Conservation (phyloP, 2,329 filamentous ascomycete species). For the Aspergillus viridinutans region DNA sequence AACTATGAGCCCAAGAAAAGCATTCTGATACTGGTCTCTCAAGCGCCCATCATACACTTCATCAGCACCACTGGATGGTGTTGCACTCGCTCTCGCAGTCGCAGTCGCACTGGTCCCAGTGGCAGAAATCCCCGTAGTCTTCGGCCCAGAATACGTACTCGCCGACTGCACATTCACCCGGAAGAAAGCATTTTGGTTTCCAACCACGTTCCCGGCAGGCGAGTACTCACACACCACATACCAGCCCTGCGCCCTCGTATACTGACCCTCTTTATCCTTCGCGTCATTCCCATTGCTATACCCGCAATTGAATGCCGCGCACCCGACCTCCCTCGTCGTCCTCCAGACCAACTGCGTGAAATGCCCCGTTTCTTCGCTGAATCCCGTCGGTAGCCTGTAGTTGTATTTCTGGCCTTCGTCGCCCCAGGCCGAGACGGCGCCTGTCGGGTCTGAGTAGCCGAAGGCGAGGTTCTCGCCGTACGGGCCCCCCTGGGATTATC, state of each 20-base stretch:
- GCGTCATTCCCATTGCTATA: conserved; percentile 15
- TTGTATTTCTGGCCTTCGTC: conserved; percentile 57
- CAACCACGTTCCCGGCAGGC: conserved; percentile 60
- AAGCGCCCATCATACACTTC: conserved; percentile 1
- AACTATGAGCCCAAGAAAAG: neutral
- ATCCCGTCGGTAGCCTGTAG: conserved; percentile 53
- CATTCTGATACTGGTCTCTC: neutral
- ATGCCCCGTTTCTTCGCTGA: conserved; percentile 60
- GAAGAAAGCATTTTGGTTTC: conserved; percentile 26
- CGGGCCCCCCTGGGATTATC: conserved; percentile 47
- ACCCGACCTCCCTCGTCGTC: conserved; percentile 58
- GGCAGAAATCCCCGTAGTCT: neutral
- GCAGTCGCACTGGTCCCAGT: neutral
- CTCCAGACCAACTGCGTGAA: conserved; percentile 73
- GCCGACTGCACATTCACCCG: conserved; percentile 26
- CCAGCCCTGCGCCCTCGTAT: conserved; percentile 48
- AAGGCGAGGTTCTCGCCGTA: conserved; percentile 72
- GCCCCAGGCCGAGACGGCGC: conserved; percentile 64
- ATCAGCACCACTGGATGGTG: neutral
- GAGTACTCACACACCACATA: conserved; percentile 68
- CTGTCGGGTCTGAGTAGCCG: conserved; percentile 58
- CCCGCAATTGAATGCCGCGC: conserved; percentile 43
- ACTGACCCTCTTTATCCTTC: conserved; percentile 5
- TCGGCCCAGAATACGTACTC: conserved; percentile 17
- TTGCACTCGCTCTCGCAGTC: neutral